Percentiles rank a stretch among this genome's conserved stretches.
These are phyloP conservation scores for Scedosporium aurantiacum DNA, from an alignment of 2,329 filamentous ascomycete genomes.

Conservation along the genomic window DNA sequence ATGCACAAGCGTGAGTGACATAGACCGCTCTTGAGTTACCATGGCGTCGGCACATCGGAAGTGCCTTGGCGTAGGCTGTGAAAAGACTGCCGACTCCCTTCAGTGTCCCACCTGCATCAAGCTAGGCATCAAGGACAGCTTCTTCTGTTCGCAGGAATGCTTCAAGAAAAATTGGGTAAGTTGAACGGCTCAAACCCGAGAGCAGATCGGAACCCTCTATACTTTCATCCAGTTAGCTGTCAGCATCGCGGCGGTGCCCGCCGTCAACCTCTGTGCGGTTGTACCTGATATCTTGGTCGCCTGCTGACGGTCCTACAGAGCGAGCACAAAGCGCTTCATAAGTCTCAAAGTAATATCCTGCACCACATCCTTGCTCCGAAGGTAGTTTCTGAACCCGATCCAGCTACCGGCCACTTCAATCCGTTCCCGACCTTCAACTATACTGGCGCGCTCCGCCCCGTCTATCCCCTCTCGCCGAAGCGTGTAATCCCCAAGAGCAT, in stretches of 20 bases:
- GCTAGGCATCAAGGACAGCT: conserved; percentile 75
- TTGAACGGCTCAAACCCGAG: conserved; percentile 9
- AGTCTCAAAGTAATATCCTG: conserved; percentile 65
- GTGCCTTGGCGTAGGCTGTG: conserved; percentile 75
- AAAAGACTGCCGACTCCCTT: conserved; percentile 71
- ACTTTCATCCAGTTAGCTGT: neutral
- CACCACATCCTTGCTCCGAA: conserved; percentile 65
- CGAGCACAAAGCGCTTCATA: conserved; percentile 26
- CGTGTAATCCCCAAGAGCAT: conserved; percentile 71
- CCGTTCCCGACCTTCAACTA: conserved; percentile 83
- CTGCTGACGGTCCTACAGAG: conserved; percentile 1
- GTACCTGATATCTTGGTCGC: too few relatives aligned
- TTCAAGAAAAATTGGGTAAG: conserved; percentile 98
- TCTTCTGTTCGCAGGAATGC: conserved; percentile 96
- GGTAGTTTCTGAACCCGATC: conserved; percentile 80
- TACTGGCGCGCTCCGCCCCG: conserved; percentile 70
- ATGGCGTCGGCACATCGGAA: conserved; percentile 48
- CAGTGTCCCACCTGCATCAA: conserved; percentile 96
- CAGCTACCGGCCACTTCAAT: conserved; percentile 82
- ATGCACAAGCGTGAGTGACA: neutral
- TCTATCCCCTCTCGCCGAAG: conserved; percentile 69
- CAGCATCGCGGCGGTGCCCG: neutral
- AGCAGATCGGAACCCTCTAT: neutral
- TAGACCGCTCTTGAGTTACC: conserved; percentile 8
- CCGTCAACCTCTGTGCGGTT: neutral